Evolutionary conservation across 257 asterid species (phyloP), one percentile per base, ranked within the genome.

Genomic region (Nicotiana attenuata): DNA sequence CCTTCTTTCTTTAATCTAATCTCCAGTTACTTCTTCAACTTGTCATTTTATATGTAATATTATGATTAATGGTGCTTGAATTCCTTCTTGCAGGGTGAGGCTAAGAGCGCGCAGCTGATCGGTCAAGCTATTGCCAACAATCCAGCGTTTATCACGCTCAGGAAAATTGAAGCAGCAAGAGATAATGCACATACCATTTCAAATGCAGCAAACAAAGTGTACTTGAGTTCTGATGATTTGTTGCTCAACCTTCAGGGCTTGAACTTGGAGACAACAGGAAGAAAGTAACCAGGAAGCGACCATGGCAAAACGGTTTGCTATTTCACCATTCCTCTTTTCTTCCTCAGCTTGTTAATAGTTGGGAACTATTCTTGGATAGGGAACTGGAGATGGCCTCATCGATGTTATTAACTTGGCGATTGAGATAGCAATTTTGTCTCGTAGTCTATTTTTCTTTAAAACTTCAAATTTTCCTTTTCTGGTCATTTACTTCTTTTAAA

Each of bases 61-160:
- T 31, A 66, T 2, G 50, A 31, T 10, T 10, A 28, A 15, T n/a
- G 38, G 47, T 35, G 53, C 6, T 55, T 66, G 19, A 65, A 10
- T n/a, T 17, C 33, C 31, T 80, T 57, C 63, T 24, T 31, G 73
- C 93, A 95, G 99, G 99, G 99, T 84, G 98, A 95, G 88, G 99
- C 98, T 65, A 93, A 89, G 92, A 95, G 99, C 87, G 99, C 97
- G 17, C 93, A 91, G 83, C 85, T 95, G 90, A 95, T 93, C 55
- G 99, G 99, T 80, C 91, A 92, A 91, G 97, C 97, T n/a, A 95
- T 95, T 26, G 84, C 99, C 76, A 92, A 88, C 89, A 93, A 93
- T 77, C 97, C 97, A 5, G 98, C 97, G 10, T 95, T 93, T 75
- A 91, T 92, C 75, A 93, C 97, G 1, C 92, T 95, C 26, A 90